A percentile compares a stretch with the other conserved stretches of the same genome.
Conservation (phyloP, 768 basidiomycete genomes). For the Lentinus tigrinus region DNA sequence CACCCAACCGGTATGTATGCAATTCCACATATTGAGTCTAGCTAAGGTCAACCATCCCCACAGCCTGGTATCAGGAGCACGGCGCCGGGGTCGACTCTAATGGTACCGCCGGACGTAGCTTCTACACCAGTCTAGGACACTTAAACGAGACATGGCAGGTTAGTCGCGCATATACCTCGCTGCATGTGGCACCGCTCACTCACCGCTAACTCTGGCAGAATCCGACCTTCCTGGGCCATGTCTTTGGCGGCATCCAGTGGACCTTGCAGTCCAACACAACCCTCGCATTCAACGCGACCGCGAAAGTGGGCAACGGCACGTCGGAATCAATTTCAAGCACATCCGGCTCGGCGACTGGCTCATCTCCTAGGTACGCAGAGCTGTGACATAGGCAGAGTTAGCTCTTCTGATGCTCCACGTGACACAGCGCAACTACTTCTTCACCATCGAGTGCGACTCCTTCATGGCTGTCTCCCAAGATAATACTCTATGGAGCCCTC, state of each 20-base stretch:
- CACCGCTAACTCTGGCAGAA: conserved; percentile 42
- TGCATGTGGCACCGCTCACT: not conserved
- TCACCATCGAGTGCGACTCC: too few relatives aligned
- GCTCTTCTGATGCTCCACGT: too few relatives aligned
- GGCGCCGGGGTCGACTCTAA: conserved; percentile 61
- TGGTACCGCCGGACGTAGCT: conserved; percentile 66
- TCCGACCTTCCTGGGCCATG: conserved; percentile 64
- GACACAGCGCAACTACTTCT: too few relatives aligned
- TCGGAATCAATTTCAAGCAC: not conserved
- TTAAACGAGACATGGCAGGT: conserved; percentile 77
- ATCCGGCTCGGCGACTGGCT: not conserved
- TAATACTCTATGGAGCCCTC: too few relatives aligned
- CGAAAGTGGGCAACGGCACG: conserved; percentile 54
- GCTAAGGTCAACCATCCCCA: not conserved
- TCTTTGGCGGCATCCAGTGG: conserved; percentile 78
- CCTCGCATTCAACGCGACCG: conserved; percentile 57
- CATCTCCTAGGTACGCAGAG: not conserved
- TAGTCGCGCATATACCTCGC: conserved; percentile 19
- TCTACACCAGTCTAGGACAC: conserved; percentile 84
- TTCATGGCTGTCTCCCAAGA: too few relatives aligned
- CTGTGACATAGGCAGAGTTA: too few relatives aligned
- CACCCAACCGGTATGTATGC: conserved; percentile 67
- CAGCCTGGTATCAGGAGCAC: conserved; percentile 83
- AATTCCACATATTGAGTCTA: not conserved
- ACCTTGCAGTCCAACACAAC: conserved; percentile 69